These are phyloP conservation scores for Aspergillaceae sp. DNA, from an alignment of 2,329 filamentous ascomycete genomes.

Conservation along the genomic window DNA sequence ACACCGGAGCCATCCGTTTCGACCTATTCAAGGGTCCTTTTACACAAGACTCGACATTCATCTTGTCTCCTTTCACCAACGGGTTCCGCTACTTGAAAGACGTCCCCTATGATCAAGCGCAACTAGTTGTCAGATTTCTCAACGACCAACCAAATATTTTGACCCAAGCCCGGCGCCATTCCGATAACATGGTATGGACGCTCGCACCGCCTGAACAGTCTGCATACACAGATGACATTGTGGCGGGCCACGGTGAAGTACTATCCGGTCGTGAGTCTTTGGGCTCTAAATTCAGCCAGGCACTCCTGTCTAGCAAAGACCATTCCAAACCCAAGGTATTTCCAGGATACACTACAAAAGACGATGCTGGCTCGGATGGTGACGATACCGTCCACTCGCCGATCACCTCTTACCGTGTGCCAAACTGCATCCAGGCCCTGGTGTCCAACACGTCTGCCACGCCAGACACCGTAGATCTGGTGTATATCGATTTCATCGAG, in stretches of 20 bases:
- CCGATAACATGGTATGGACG: conserved; percentile 14
- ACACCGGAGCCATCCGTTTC: conserved; percentile 87
- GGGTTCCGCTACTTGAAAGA: conserved; percentile 67
- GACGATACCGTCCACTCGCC: conserved; percentile 79
- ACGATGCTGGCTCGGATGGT: conserved; percentile 73
- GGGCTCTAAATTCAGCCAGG: conserved; percentile 17
- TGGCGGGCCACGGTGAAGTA: not conserved
- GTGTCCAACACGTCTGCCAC: conserved; percentile 39
- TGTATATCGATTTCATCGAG: conserved; percentile 88
- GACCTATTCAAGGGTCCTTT: conserved; percentile 91
- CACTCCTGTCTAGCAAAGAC: conserved; percentile 15
- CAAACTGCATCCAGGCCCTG: conserved; percentile 73
- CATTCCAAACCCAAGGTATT: conserved; percentile 36
- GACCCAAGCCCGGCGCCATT: conserved; percentile 7
- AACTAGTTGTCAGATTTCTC: conserved; percentile 53
- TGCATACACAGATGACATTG: conserved; percentile 16
- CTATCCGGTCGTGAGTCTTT: conserved; percentile 1
- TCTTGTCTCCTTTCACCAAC: conserved; percentile 81
- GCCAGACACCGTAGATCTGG: conserved; percentile 70
- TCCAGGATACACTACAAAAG: conserved; percentile 80
- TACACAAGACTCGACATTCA: conserved; percentile 76
- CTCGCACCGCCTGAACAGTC: conserved; percentile 41
- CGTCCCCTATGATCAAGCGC: conserved; percentile 69
- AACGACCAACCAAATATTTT: conserved; percentile 51
- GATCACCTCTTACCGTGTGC: conserved; percentile 66